These are phyloP conservation scores for Pseudovirgaria hyperparasitica DNA, from an alignment of 2,329 filamentous ascomycete species.

Conservation along the genomic window DNA sequence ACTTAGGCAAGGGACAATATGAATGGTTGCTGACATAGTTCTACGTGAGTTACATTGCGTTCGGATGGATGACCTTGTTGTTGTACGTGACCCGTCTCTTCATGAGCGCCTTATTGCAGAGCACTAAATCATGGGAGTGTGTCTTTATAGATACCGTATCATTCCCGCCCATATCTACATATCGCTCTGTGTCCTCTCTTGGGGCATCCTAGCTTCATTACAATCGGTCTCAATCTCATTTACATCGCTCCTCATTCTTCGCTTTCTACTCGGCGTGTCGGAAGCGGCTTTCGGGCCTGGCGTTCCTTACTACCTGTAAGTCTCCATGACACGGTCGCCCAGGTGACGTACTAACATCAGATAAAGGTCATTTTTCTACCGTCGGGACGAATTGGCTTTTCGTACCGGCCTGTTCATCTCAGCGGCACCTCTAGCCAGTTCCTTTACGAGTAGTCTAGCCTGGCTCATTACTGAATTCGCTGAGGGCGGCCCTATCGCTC, in stretches of 20 bases:
- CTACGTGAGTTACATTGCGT: constrained; percentile 51
- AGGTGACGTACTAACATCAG: too few species aligned
- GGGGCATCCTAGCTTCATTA: constrained; percentile 67
- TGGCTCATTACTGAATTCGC: constrained; percentile 65
- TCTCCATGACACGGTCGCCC: too few species aligned
- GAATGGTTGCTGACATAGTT: constrained; percentile 50
- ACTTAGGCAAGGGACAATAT: constrained; percentile 43
- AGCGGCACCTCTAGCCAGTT: constrained; percentile 49
- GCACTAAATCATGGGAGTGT: background rate
- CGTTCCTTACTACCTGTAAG: constrained; percentile 50
- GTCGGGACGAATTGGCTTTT: constrained; percentile 62
- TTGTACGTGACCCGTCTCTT: constrained; percentile 10
- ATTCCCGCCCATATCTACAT: constrained; percentile 51
- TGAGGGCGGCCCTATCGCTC: constrained; percentile 53
- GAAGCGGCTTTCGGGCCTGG: constrained; percentile 53
- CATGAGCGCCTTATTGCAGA: constrained; percentile 3
- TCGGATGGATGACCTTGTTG: constrained; percentile 55
- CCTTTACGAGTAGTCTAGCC: constrained; percentile 65
- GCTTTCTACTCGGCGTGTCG: constrained; percentile 40
- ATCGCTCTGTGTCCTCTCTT: constrained; percentile 53
- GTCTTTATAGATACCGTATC: constrained; percentile 34
- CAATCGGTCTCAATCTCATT: constrained; percentile 40
- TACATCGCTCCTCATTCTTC: constrained; percentile 49
- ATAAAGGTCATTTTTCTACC: constrained; percentile 54
- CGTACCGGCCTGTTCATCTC: constrained; percentile 79